Conservation (phyloP, 805 yeast species). For the Wickerhamiella galacta region DNA sequence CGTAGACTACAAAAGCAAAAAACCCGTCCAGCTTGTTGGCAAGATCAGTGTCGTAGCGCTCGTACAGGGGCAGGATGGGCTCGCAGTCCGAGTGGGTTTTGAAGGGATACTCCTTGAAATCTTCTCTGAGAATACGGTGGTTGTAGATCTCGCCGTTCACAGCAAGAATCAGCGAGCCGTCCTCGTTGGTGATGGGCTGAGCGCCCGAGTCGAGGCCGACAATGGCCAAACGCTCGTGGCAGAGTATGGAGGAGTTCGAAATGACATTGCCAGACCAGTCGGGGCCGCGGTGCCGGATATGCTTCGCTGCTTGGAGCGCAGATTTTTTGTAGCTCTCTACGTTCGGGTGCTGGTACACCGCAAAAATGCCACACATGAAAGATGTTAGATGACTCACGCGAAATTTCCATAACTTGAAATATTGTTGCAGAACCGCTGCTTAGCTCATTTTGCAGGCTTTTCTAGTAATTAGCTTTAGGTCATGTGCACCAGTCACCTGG, state of each 20-base stretch:
- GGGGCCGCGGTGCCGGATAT: slow-evolving; percentile 98
- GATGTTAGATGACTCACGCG: too few relatives aligned
- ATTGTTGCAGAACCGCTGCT: too few relatives aligned
- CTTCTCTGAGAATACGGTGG: slow-evolving; percentile 76
- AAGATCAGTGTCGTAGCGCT: slow-evolving; percentile 75
- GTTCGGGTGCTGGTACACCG: slow-evolving; percentile 70
- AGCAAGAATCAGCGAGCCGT: slow-evolving; percentile 54
- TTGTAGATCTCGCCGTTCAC: slow-evolving; percentile 98
- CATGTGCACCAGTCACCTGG: too few relatives aligned
- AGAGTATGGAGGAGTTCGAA: slow-evolving; percentile 56
- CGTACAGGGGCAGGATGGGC: slow-evolving; percentile 83
- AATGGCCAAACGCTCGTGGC: slow-evolving; percentile 93
- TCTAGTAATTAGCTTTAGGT: too few relatives aligned
- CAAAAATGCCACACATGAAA: slow-evolving; percentile 96
- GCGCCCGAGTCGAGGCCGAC: slow-evolving; percentile 97
- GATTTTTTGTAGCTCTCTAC: slow-evolving; percentile 66
- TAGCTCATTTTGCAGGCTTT: too few relatives aligned
- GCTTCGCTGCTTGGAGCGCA: slow-evolving; percentile 76
- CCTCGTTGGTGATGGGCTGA: slow-evolving; percentile 80
- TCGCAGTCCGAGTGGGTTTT: slow-evolving; percentile 91
- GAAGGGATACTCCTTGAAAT: slow-evolving; percentile 56
- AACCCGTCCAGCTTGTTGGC: slow-evolving; percentile 92
- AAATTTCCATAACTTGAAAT: too few relatives aligned
- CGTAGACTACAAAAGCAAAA: slow-evolving; percentile 92
- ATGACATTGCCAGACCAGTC: slow-evolving; percentile 92